Evolutionary conservation across 805 yeast genomes (phyloP), one percentile per base, ranked within the genome.

Genomic region (Naumovozyma baii): DNA sequence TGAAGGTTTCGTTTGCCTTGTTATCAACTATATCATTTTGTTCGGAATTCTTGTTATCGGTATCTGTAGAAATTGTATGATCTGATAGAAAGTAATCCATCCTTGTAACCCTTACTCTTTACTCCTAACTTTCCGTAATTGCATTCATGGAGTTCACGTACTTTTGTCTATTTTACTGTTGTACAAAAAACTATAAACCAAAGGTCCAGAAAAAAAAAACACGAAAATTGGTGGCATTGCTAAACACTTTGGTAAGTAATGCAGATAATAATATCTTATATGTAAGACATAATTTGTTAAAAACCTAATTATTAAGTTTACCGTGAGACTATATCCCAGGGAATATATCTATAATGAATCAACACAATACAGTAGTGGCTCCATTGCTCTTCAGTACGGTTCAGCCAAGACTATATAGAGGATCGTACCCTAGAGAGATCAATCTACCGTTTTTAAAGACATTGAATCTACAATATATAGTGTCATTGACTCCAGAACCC

Each of bases 371-470:
- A 10, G 36, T 22, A 19, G 79, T 78, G 0, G 85, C 95, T 0
- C 97, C 98, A 2, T 66, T 88, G 43, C 70, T 86, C 42, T 92
- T 82, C 60, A 76, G 78, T 37, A 68, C 76, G 13, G 75, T 88
- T 2, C 84, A 81, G 50, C 76, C 82, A 2, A 67, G 72, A 36
- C 63, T 90, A 3, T 83, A 78, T 52, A 64, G 97, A 34, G 97
- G 97, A 0, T 81, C 94, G 1, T 84, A 83, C 50, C 97, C 97
- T 1, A 70, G 92, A 38, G 76, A 77, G 35, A 70, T 79, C 40
- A 88, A 86, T 54, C 69, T 74, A 44, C 69, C 79, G 7, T 92
- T 80, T 52, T 64, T 92, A 8, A 66, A 70, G 46, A 69, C 85
- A 26, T 68, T 88, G 25, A 63, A 72, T 31, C 67, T 92, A 40